Conservation (phyloP, 2,329 filamentous ascomycete genomes). For the Zymoseptoria pseudotritici region DNA sequence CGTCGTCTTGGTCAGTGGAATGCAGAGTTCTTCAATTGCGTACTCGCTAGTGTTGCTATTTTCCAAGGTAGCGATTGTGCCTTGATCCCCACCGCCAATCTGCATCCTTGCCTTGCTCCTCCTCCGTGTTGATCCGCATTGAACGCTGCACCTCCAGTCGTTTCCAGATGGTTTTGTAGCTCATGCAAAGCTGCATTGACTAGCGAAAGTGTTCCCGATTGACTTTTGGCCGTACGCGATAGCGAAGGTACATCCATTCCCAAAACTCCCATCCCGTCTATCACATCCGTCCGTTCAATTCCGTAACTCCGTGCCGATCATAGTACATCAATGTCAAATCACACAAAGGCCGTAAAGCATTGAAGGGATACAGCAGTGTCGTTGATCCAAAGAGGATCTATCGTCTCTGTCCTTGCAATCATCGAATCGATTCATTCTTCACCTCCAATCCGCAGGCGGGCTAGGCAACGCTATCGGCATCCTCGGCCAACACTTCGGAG, state of each 20-base stretch:
- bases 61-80: background rate
- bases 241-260: background rate
- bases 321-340: background rate
- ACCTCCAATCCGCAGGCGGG: constrained; percentile 43
- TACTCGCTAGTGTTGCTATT: background rate
- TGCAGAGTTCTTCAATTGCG: background rate
- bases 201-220: background rate
- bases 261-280: background rate
- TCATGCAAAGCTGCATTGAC: background rate
- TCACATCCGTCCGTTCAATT: background rate
- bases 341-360: background rate
- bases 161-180: background rate
- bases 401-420: background rate
- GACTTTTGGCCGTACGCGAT: background rate
- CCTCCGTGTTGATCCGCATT: background rate
- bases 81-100: background rate
- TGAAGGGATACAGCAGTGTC: background rate
- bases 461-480: constrained; percentile 68
- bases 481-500: constrained; percentile 40
- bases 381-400: background rate
- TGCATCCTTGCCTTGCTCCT: background rate
- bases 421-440: background rate
- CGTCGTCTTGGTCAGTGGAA: background rate
- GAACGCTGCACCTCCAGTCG: background rate
- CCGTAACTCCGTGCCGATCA: background rate